Evolutionary conservation across 2,329 filamentous ascomycete species (phyloP).

Genomic region (Phialocephala sp.): DNA sequence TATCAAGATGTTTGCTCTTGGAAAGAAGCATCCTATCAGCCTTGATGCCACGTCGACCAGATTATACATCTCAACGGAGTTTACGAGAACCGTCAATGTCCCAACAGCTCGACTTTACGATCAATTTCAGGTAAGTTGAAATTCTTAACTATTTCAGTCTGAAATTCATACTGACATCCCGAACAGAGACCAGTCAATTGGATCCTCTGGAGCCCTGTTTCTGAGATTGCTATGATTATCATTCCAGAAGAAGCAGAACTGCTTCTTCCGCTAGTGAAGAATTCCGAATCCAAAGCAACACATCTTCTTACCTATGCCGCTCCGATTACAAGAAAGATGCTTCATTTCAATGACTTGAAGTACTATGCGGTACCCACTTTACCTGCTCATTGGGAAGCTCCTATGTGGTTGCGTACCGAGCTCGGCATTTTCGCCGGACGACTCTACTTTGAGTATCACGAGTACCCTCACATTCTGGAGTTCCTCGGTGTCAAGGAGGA

Average conservation of each 20-base stretch:
- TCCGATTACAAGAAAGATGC: conserved; percentile 64
- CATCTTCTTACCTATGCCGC: conserved; percentile 64
- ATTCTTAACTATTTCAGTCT: neutral
- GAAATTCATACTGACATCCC: conserved; percentile 15
- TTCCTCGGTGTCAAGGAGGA: conserved; percentile 21
- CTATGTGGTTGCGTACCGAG: conserved; percentile 61
- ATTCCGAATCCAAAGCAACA: conserved; percentile 30
- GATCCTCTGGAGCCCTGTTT: conserved; percentile 60
- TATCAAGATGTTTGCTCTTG: conserved; percentile 47
- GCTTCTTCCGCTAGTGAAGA: conserved; percentile 53
- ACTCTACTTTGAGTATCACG: conserved; percentile 61
- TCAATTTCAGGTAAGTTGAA: conserved; percentile 46
- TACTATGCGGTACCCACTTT: conserved; percentile 59
- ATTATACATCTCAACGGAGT: conserved; percentile 53
- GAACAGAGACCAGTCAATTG: conserved; percentile 59
- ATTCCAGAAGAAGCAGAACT: conserved; percentile 67
- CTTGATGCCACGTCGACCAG: conserved; percentile 33
- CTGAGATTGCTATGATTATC: conserved; percentile 59
- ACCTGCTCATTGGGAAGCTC: conserved; percentile 48
- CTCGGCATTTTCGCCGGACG: conserved; percentile 65
- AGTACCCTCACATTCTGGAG: conserved; percentile 43
- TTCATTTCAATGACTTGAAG: conserved; percentile 58
- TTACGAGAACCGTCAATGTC: conserved; percentile 51
- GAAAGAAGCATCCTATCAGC: conserved; percentile 44
- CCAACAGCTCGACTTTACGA: conserved; percentile 45